Evolutionary conservation across 1,139 yeast species (phyloP).

Genomic region (Blastobotrys proliferans): DNA sequence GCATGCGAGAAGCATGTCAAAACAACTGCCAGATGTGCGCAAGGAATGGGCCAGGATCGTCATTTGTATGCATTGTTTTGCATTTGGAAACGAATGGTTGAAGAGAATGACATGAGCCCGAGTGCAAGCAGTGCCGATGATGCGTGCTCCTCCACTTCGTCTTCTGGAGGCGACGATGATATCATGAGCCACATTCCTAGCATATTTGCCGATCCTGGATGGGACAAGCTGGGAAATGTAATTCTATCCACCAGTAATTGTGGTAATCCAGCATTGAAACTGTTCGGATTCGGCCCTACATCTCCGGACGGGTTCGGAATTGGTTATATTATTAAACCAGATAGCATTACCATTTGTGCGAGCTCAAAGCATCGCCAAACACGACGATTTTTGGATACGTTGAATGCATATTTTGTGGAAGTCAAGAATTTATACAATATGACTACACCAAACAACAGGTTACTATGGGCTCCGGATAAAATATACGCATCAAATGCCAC

Average conservation of each 20-base stretch:
- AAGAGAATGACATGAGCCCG: constrained; percentile 16
- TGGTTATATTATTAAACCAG: constrained; percentile 84
- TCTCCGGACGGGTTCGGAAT: constrained; percentile 88
- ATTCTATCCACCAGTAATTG: constrained; percentile 63
- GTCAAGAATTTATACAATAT: constrained; percentile 46
- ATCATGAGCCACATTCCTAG: constrained; percentile 42
- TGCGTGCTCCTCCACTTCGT: constrained; percentile 8
- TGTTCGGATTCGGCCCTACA: constrained; percentile 92
- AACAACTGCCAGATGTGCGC: constrained; percentile 64
- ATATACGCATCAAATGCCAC: constrained; percentile 1
- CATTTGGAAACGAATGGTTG: constrained; percentile 76
- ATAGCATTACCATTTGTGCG: constrained; percentile 79
- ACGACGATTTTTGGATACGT: constrained; percentile 68
- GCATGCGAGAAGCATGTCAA: constrained; percentile 71
- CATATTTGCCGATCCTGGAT: constrained; percentile 75
- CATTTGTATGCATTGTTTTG: constrained; percentile 84
- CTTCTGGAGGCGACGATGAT: constrained; percentile 6
- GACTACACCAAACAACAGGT: constrained; percentile 11
- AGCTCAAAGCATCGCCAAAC: constrained; percentile 92
- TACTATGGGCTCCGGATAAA: constrained; percentile 11
- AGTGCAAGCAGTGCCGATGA: background rate
- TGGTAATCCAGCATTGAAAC: constrained; percentile 82
- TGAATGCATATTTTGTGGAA: constrained; percentile 64
- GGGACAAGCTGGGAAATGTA: constrained; percentile 66
- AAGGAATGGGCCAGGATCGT: constrained; percentile 85